phyloP scores from a whole-genome alignment of 2,329 filamentous ascomycete genomes.

The Clonostachys sp. region DNA sequence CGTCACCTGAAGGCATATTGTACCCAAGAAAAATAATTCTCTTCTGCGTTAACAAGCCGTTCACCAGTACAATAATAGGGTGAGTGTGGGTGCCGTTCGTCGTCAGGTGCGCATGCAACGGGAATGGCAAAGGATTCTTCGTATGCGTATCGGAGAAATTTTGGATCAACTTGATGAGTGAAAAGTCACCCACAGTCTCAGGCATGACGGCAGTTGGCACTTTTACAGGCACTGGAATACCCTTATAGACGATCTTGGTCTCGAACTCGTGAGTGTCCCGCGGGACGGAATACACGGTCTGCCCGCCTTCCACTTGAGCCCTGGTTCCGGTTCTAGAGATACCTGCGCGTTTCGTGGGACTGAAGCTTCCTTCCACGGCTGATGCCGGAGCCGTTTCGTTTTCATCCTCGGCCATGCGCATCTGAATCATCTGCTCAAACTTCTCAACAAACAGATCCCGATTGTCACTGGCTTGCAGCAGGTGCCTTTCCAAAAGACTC shows the following conservation, averaged over 20 bases:
- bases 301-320: slow-evolving; percentile 51
- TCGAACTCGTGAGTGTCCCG: slow-evolving; percentile 98
- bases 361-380: slow-evolving; percentile 35
- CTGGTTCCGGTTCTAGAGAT: slow-evolving; percentile 60
- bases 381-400: slow-evolving; percentile 33
- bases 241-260: slow-evolving; percentile 91
- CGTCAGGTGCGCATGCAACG: slow-evolving; percentile 85
- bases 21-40: slow-evolving; percentile 93
- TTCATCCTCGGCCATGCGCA: slow-evolving; percentile 66
- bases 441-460: slow-evolving; percentile 98
- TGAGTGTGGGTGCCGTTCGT: slow-evolving; percentile 88
- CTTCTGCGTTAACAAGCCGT: slow-evolving; percentile 93
- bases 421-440: slow-evolving; percentile 90
- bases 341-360: slow-evolving; percentile 37
- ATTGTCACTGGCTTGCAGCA: slow-evolving; percentile 85
- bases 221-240: slow-evolving; percentile 94
- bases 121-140: slow-evolving; percentile 80
- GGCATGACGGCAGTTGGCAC: slow-evolving; percentile 90
- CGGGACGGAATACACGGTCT: slow-evolving; percentile 67
- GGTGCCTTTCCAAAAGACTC: slow-evolving; percentile 76
- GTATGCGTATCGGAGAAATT: slow-evolving; percentile 82
- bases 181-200: slow-evolving; percentile 97
- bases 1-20: slow-evolving; percentile 90
- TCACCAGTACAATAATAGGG: slow-evolving; percentile 90
- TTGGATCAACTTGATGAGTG: slow-evolving; percentile 92